phyloP scores from a whole-genome alignment of 2,329 filamentous ascomycete genomes.

The Chaetomium globosum region DNA sequence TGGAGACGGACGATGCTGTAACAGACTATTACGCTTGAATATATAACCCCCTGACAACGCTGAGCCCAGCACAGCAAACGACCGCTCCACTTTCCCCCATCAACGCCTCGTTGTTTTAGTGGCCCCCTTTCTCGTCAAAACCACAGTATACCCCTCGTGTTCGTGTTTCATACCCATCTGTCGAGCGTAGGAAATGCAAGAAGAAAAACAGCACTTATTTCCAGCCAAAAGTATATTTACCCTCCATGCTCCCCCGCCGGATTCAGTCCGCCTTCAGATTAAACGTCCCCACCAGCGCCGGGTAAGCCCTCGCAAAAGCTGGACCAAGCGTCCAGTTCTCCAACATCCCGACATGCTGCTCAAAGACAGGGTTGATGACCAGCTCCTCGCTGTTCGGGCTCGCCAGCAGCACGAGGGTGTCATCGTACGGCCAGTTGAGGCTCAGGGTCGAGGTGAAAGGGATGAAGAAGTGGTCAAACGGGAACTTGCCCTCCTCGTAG shows the following conservation, averaged over 20 bases:
- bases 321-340: conserved; percentile 82
- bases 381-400: conserved; percentile 64
- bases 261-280: conserved; percentile 40
- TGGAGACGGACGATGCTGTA: not conserved
- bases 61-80: not conserved
- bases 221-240: not conserved
- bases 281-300: conserved; percentile 54
- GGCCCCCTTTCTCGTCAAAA: not conserved
- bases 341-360: conserved; percentile 72
- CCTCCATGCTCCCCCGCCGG: not conserved
- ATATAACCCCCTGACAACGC: not conserved
- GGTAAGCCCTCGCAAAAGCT: conserved; percentile 67
- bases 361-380: conserved; percentile 84
- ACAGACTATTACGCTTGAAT: not conserved
- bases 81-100: not conserved
- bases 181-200: not conserved
- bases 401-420: conserved; percentile 67
- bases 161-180: not conserved
- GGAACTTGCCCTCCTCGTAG: conserved; percentile 54
- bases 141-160: not conserved
- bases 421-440: conserved; percentile 83
- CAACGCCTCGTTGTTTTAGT: not conserved
- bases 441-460: conserved; percentile 75
- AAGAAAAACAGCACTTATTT: not conserved
- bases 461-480: conserved; percentile 81